Percentiles rank a stretch among this genome's conserved stretches.
These are phyloP conservation scores for Ogataea corticis DNA, from an alignment of 805 yeast species.

Conservation along the genomic window DNA sequence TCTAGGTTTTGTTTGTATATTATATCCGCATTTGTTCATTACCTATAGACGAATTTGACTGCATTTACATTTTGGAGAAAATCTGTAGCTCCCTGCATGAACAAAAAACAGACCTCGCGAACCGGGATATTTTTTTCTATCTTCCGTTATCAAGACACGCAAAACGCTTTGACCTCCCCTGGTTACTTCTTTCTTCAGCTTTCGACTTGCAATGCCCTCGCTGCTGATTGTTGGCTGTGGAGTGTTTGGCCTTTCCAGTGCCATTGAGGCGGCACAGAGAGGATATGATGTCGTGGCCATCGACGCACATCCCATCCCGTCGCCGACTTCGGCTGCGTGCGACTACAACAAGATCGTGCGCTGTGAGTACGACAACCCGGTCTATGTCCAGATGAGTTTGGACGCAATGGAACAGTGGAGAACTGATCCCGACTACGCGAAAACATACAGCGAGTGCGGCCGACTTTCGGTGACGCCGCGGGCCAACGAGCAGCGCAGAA, in stretches of 20 bases:
- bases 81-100: too few species aligned
- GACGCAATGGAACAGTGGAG: conserved; percentile 47
- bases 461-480: conserved; percentile 41
- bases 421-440: conserved; percentile 34
- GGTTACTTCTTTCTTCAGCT: neutral
- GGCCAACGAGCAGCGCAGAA: conserved; percentile 32
- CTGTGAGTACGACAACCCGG: conserved; percentile 44
- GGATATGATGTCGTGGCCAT: conserved; percentile 38
- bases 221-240: conserved; percentile 40
- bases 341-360: conserved; percentile 52
- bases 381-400: conserved; percentile 43
- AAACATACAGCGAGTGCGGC: conserved; percentile 41
- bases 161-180: neutral
- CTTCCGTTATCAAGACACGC: too few species aligned
- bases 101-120: too few species aligned
- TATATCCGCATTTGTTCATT: conserved; percentile 1
- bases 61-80: neutral
- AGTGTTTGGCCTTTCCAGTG: conserved; percentile 48
- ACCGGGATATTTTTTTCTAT: too few species aligned
- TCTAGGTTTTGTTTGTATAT: neutral
- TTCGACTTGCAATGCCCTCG: conserved; percentile 9
- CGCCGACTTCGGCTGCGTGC: conserved; percentile 47
- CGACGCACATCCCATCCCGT: conserved; percentile 44
- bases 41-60: neutral
- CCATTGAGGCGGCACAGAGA: conserved; percentile 36